These are phyloP conservation scores for Aureococcus anophagefferens DNA, from an alignment of 108 stramenopile species.

Conservation along the genomic window DNA sequence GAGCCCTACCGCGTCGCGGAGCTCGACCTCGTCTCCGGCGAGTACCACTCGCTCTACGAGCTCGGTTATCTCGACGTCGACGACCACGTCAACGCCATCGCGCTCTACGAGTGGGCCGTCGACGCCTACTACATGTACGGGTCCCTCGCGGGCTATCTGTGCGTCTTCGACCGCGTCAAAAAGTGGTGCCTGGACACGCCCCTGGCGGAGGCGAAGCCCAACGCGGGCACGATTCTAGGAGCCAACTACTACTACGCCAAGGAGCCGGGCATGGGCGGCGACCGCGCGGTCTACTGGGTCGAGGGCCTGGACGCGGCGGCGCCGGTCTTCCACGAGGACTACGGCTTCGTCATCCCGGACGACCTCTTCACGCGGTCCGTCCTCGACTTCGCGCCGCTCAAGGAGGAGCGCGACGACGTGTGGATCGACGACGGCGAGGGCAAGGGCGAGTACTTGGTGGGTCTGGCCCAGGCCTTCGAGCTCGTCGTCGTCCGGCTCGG, in stretches of 20 bases:
- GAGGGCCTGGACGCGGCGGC: not conserved
- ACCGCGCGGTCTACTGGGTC: not conserved
- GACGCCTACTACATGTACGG: not conserved
- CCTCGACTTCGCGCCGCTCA: not conserved
- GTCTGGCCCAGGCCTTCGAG: not conserved
- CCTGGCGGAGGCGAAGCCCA: not conserved
- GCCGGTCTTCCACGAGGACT: not conserved
- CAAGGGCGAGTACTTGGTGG: not conserved
- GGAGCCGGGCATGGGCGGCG: not conserved
- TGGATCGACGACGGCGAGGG: not conserved
- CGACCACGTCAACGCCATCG: not conserved
- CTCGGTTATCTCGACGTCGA: not conserved
- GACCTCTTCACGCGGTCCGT: not conserved
- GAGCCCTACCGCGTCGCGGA: not conserved
- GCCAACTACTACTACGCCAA: not conserved
- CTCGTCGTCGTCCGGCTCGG: not conserved
- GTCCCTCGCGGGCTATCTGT: not conserved
- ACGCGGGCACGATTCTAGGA: not conserved
- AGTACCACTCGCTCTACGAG: not conserved
- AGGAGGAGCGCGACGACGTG: not conserved
- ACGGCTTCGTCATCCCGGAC: not conserved
- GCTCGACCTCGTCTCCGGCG: not conserved
- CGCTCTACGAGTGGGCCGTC: not conserved
- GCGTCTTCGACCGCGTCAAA: not conserved
- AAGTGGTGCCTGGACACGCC: not conserved